A percentile compares a stretch with the other conserved stretches of the same genome.
Conservation (phyloP, 2,329 filamentous ascomycete species). For the Plectosphaerella sp. region DNA sequence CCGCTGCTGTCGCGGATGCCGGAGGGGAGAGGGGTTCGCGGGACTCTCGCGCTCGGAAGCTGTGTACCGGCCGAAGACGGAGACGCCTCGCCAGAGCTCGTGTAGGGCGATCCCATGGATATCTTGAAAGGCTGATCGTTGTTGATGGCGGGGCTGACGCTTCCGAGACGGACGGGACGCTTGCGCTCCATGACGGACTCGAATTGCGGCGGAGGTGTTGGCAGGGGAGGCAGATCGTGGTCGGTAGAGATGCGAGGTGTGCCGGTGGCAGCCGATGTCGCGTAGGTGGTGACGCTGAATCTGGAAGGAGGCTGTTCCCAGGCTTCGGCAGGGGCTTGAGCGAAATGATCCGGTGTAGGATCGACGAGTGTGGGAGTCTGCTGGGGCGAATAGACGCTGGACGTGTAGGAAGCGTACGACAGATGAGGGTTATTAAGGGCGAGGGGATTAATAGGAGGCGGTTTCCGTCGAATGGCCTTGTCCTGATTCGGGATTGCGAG, state of each 20-base stretch:
- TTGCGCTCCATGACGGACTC: conserved; percentile 34
- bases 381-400: conserved; percentile 23
- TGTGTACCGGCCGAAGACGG: conserved; percentile 3
- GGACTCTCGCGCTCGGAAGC: conserved; percentile 8
- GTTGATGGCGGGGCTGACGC: conserved; percentile 8
- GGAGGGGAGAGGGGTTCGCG: background rate
- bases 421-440: conserved; percentile 6
- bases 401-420: conserved; percentile 18
- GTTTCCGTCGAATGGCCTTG: conserved; percentile 42
- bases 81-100: conserved; percentile 11
- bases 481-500: conserved; percentile 2
- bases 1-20: conserved; percentile 6
- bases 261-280: conserved; percentile 42
- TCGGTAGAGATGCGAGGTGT: conserved; percentile 33
- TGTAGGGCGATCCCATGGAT: conserved; percentile 28
- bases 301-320: conserved; percentile 52
- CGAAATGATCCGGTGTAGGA: background rate
- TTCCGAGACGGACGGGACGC: conserved; percentile 25
- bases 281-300: conserved; percentile 61
- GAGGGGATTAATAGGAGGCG: conserved; percentile 25
- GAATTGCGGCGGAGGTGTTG: conserved; percentile 26
- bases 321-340: conserved; percentile 23
- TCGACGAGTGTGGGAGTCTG: background rate
- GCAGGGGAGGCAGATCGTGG: conserved; percentile 30
- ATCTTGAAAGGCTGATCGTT: conserved; percentile 23